Conservation (phyloP, 257 asterid genomes). For the Ajuga chamaepitys region DNA sequence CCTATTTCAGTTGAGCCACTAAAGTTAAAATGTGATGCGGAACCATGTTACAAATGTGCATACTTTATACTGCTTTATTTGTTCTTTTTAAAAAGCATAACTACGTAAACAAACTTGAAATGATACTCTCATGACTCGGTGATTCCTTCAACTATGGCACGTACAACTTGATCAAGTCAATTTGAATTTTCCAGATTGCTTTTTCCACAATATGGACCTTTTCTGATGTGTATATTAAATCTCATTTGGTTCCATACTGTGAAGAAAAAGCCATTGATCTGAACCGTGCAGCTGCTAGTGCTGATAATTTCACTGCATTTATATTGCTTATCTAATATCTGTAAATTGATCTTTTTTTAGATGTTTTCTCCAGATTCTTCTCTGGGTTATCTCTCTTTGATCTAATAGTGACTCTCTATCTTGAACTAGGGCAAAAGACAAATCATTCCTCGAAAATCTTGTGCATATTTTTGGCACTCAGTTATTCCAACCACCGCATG, state of each 20-base stretch:
- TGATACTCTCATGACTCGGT: background rate
- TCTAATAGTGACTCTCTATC: background rate
- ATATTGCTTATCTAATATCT: background rate
- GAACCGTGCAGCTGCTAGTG: background rate
- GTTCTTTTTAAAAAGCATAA: background rate
- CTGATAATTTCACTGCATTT: background rate
- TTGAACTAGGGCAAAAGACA: conserved; percentile 44
- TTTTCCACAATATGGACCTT: background rate
- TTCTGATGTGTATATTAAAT: background rate
- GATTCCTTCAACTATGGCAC: background rate
- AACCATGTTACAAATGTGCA: background rate
- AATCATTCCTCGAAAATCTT: conserved; percentile 52
- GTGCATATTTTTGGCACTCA: conserved; percentile 38
- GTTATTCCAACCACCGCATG: conserved; percentile 41
- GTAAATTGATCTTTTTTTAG: too few relatives aligned
- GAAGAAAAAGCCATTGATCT: background rate
- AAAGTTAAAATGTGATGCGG: background rate
- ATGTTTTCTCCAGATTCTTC: background rate
- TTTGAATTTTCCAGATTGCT: background rate
- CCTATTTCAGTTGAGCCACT: background rate
- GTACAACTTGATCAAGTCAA: background rate
- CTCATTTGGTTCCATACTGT: background rate
- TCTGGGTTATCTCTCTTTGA: background rate
- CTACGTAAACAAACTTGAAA: background rate
- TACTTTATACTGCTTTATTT: background rate